These are phyloP conservation scores for Daldinia grandis DNA, from an alignment of 495 filamentous ascomycete species.

Conservation along the genomic window DNA sequence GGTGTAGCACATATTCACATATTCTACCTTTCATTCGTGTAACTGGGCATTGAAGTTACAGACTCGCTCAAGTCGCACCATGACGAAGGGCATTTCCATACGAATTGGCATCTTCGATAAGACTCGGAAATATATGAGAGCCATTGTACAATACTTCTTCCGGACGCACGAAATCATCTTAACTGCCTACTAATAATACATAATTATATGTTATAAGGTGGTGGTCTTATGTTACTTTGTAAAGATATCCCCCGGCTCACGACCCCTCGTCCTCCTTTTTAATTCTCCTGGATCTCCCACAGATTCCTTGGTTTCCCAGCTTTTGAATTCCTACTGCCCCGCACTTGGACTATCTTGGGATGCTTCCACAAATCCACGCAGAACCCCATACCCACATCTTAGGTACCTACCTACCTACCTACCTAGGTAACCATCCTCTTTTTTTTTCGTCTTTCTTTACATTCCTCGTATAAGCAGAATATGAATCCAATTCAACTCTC, in stretches of 20 bases:
- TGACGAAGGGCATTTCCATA: neutral
- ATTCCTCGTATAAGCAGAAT: neutral
- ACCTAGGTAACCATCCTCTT: neutral
- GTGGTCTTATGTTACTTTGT: neutral
- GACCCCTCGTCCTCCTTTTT: conserved; percentile 36
- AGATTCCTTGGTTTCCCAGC: conserved; percentile 38
- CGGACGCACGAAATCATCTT: neutral
- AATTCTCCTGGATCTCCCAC: conserved; percentile 35
- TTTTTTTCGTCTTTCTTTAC: neutral
- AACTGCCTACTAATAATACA: neutral
- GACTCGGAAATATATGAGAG: neutral
- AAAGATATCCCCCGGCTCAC: conserved; percentile 15
- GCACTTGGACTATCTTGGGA: conserved; percentile 38
- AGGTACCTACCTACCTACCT: neutral
- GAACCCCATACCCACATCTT: conserved; percentile 32
- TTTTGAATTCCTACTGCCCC: conserved; percentile 38
- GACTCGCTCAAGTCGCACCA: neutral
- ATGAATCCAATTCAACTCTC: conserved; percentile 15
- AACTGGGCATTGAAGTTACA: conserved; percentile 17
- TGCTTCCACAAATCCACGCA: conserved; percentile 29
- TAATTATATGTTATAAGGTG: conserved; percentile 1
- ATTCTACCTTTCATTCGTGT: conserved; percentile 14
- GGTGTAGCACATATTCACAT: conserved; percentile 22
- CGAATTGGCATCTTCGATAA: neutral
- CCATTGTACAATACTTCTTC: neutral